Conservation (phyloP, 2,329 filamentous ascomycete genomes). For the Clonostachys rosea region DNA sequence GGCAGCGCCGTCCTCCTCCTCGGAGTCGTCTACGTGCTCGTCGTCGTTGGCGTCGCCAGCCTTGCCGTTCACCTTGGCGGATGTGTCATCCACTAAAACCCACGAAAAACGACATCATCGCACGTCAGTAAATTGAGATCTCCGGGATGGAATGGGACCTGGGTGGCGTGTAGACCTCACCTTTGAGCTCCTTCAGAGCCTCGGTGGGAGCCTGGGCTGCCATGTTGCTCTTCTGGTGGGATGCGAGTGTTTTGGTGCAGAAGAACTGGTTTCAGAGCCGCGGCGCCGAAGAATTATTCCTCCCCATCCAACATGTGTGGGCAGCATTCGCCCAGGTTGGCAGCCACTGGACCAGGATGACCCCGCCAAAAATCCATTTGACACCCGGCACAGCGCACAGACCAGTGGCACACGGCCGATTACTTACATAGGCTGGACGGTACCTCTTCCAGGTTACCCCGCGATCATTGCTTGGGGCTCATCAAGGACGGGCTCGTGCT, state of each 20-base stretch:
- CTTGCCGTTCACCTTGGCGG: constrained; percentile 28
- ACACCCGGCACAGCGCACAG: too few relatives aligned
- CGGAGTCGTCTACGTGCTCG: constrained; percentile 42
- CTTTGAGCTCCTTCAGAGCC: constrained; percentile 37
- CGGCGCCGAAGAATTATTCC: too few relatives aligned
- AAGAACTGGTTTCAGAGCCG: too few relatives aligned
- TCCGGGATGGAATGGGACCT: background rate
- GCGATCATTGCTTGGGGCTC: too few relatives aligned
- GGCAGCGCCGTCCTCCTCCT: constrained; percentile 35
- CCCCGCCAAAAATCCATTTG: too few relatives aligned
- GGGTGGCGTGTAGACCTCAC: constrained; percentile 12
- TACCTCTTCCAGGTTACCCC: too few relatives aligned
- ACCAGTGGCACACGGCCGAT: too few relatives aligned
- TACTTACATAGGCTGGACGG: too few relatives aligned
- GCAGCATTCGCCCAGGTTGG: too few relatives aligned
- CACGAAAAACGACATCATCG: constrained; percentile 3
- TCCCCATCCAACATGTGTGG: too few relatives aligned
- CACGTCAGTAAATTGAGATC: background rate
- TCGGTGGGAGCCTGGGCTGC: constrained; percentile 35
- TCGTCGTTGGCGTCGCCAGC: constrained; percentile 26
- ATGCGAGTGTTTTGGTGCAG: background rate
- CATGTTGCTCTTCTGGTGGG: constrained; percentile 22
- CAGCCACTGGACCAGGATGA: too few relatives aligned
- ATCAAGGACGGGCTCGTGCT: too few relatives aligned
- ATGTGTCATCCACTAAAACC: constrained; percentile 32